These are phyloP conservation scores for Fusarium clavum DNA, from an alignment of 2,329 filamentous ascomycete genomes.

Conservation along the genomic window DNA sequence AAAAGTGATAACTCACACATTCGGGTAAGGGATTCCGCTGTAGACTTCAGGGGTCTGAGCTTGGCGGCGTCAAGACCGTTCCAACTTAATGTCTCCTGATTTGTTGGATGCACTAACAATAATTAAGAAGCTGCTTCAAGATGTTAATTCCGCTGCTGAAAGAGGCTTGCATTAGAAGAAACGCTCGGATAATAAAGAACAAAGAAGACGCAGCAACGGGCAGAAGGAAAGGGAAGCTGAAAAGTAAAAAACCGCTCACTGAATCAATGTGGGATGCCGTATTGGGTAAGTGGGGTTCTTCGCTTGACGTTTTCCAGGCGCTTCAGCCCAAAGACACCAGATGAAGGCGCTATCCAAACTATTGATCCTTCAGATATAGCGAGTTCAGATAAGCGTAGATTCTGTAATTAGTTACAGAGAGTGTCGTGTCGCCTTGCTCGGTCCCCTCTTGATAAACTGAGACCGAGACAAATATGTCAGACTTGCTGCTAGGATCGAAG, in stretches of 20 bases:
- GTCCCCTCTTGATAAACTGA: background rate
- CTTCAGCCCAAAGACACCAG: background rate
- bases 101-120: background rate
- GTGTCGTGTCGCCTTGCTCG: background rate
- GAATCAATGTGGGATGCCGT: background rate
- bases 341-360: background rate
- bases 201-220: background rate
- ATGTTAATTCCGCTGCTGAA: background rate
- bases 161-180: slow-evolving; percentile 15
- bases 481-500: background rate
- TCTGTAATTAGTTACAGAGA: background rate
- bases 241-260: slow-evolving; percentile 1
- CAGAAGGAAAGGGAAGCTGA: background rate
- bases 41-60: background rate
- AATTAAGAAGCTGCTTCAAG: background rate
- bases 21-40: background rate
- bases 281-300: slow-evolving; percentile 13
- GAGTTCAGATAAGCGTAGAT: background rate
- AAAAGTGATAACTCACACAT: slow-evolving; percentile 14
- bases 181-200: slow-evolving; percentile 8
- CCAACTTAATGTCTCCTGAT: background rate
- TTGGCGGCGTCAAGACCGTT: background rate
- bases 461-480: slow-evolving; percentile 3
- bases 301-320: background rate
- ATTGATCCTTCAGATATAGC: background rate